Evolutionary conservation across 441 rosid species (phyloP), one percentile per base, ranked within the genome.

Genomic region (Populus tomentosa): DNA sequence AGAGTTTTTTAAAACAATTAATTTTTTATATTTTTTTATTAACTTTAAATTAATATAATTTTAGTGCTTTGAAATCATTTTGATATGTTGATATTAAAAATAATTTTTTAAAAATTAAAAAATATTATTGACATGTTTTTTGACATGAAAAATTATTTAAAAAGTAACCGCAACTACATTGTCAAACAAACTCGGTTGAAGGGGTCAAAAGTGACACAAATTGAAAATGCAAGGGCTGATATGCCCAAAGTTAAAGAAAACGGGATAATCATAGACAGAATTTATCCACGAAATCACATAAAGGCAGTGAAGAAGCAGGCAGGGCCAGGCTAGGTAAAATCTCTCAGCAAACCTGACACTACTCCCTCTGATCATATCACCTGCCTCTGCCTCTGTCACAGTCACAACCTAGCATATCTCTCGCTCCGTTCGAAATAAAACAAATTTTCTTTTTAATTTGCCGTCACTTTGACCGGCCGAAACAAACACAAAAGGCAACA

Each of bases 401-500:
- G n/a, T 30, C 13, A 24, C 61, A 36, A 8, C 71, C 13, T 8
- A 23, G 7, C 56, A 46, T 46, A 1, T 46, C 56, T 46, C 56
- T 46, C 20, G 56, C 56, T 46, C 7, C 56, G 56, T 46, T 46
- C 56, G 56, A 46, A 46, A 53, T 46, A 46, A 46, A 46, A 46
- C 56, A 46, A 14, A 46, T 14, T 14, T 46, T 2, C 56, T 14
- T 4, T 46, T 7, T 66, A 67, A 30, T 10, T 6, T 20, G n/a
- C n/a, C 73, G 61, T 77, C 69, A 61, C 67, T 42, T 71, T 77
- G 32, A 71, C 71, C 75, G 71, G 71, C 80, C 75, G 23, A 68
- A 71, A 14, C 13, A 16, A 7, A 28, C 28, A 40, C 14, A 24
- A 56, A 14, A 33, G 24, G 2, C 24, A 59, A 61, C 28, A 23